Base-by-base conservation (phyloP, 179 eudicot genomes). In the Beta macrorhiza region DNA sequence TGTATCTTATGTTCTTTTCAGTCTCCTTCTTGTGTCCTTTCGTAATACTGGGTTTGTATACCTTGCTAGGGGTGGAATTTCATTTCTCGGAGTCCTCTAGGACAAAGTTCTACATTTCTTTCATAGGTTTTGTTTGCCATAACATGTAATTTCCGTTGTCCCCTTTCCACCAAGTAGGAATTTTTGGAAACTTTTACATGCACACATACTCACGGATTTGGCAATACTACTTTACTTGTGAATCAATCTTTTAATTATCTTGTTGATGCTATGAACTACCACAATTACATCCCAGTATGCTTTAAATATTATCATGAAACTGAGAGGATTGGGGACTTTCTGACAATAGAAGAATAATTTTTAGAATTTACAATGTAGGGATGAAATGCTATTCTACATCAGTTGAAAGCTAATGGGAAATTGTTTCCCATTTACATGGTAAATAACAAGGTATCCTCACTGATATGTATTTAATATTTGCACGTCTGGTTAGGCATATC, bases 401-500 rank as follows among this genome's bases (percentile, higher is more conserved):
- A 77, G 44, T 64, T 55, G 63, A 52, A 52, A 53, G 29, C 19
- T 29, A 14, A 51, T 65, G 51, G 2, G 67, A 29, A 17, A 17
- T 8, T 3, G 8, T 67, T 13, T 16, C 7, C 44, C 1, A 13
- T 44, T 20, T 14, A 15, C 37, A 17, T 2, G 5, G 3, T 47
- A 17, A 42, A 68, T 6, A 47, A n/a, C 1, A 61, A 44, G 45
- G 72, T 63, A 52, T 63, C 5, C 20, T 52, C 45, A 53, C 45
- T 78, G 55, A 79, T 29, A 29, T 67, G n/a, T 55, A 5, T 52
- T 32, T 42, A 42, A 44, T 16, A 6, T 45, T 13, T 69, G 84
- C 70, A 76, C 77, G 53, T 9, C 53, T 79, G 64, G 37, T 61
- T 52, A 55, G 85, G 75, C 58, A 74, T 78, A n/a, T 73, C 82